Base-by-base conservation (phyloP, 257 asterid genomes). In the Solanum chiquidenum region DNA sequence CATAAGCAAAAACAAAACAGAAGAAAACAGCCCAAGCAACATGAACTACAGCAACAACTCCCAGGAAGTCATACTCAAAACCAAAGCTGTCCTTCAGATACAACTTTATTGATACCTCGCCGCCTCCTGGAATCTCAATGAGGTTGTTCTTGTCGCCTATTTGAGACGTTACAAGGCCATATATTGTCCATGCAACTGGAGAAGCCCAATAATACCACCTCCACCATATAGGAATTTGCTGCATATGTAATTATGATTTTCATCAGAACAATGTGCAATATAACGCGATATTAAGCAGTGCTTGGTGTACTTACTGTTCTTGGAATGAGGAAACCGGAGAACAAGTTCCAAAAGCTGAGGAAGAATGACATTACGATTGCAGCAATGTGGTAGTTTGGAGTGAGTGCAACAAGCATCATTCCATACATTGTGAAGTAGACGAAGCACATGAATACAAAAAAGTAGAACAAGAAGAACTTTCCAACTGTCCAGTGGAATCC, bases 211-310 rank as follows among this genome's bases (percentile, higher is more conserved):
- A 95, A 85, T 93, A 95, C 98, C 98, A 95, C 68, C 98, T 93
- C 98, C 98, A 95, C 98, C 98, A 95, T 90, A 93, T 90, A 0
- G 98, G 98, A 85, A 95, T 95, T 90, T 93, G 91, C 98, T 94
- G 92, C 76, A 64, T 5, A 82, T 34, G 64, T 23, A 72, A 3
- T 1, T 12, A 68, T 85, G 60, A 0, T 60, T 31, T 58, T 49
- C 6, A 69, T 40, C 12, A 44, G 31, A 25, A 86, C 34, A 37
- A 72, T 31, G 37, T 18, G 21, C 25, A 38, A 42, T 83, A 58
- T 83, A 42, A 72, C 46, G 40, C 58, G 46, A 33, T 34, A 86
- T 27, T n/a, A 37, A 34, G 29, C 23, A 88, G 35, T 40, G 20
- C 23, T 33, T 76, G 44, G 82, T 84, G 16, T 87, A 88, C 93